A percentile compares a stretch with the other conserved stretches of the same genome.
phyloP scores from a whole-genome alignment of 228 moss, liverwort and hornwort genomes.

The Sphagnum fallax region DNA sequence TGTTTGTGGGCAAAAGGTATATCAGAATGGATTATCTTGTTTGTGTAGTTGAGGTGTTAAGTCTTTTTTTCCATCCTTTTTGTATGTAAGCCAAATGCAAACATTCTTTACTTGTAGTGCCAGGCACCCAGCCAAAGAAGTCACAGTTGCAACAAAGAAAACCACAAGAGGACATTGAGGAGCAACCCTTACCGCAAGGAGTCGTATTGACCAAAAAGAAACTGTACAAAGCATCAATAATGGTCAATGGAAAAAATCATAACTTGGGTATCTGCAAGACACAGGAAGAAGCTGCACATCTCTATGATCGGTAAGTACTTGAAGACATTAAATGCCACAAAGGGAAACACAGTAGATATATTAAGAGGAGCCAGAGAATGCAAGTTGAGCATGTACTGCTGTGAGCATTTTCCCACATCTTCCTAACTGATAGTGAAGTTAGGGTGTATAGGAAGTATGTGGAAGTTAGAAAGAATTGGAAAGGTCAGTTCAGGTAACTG shows the following conservation, averaged over 20 bases:
- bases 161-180: conserved; percentile 18
- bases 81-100: neutral
- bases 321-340: neutral
- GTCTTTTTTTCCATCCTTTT: neutral
- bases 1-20: neutral
- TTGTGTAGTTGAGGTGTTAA: neutral
- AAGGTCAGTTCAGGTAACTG: too few species aligned
- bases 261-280: conserved; percentile 34
- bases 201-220: conserved; percentile 42
- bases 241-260: conserved; percentile 42
- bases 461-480: too few species aligned
- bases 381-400: neutral
- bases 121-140: conserved; percentile 14
- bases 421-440: too few species aligned
- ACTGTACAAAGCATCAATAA: conserved; percentile 39
- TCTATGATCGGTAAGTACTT: conserved; percentile 38
- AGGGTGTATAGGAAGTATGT: too few species aligned
- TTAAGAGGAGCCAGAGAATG: neutral
- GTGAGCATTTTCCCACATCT: too few species aligned
- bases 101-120: too few species aligned
- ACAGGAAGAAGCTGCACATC: conserved; percentile 41
- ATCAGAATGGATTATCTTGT: neutral
- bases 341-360: neutral
- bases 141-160: conserved; percentile 12
- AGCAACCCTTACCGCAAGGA: conserved; percentile 32